Base-by-base conservation (phyloP, 2,329 filamentous ascomycete genomes). In the Aspergillus ustus region DNA sequence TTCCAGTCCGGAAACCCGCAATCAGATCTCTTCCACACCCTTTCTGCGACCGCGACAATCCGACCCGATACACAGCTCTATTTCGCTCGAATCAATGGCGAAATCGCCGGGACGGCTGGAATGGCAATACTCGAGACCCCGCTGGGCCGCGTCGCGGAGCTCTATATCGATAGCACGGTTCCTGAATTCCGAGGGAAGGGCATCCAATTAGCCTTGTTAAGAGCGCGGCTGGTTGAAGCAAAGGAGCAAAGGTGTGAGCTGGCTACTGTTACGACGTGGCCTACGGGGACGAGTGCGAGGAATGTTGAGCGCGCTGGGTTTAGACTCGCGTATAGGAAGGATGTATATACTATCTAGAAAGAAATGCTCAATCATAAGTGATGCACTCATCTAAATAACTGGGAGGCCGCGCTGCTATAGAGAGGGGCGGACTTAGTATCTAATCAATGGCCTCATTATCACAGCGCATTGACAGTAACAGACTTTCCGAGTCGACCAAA, bases 101-200 rank as follows among this genome's bases (percentile, higher is more conserved):
- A 55, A 6, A 29, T 46, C 15, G 40, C 43, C 3, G 52, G 52
- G 2, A 34, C 15, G 2, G 63, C 54, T 13, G 66, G 57, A 4
- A 53, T 67, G 58, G 66, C 66, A 4, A 13, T 67, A 13, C 57
- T 67, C 45, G 56, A 63, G n/a, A 66, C 66, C 7, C 37, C 59
- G 8, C 43, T 56, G 25, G 64, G 67, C 6, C n/a, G 48, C 4
- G 63, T 69, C 1, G 65, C 64, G 7, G 64, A 67, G 43, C 57
- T 69, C 1, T 67, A 69, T 37, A 62, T 69, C 11, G 66, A 66
- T 25, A 67, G 64, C 56, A 69, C 65, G 13, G 43, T 55, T 13
- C 59, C 62, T 1, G 45, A 49, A 15, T 66, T 61, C 45, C 63
- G 64, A 3, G 65, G 67, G 2, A 59, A 58, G 11, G 67, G 65